These are phyloP conservation scores for Fibroporia radiculosa DNA, from an alignment of 768 basidiomycete species.

Conservation along the genomic window DNA sequence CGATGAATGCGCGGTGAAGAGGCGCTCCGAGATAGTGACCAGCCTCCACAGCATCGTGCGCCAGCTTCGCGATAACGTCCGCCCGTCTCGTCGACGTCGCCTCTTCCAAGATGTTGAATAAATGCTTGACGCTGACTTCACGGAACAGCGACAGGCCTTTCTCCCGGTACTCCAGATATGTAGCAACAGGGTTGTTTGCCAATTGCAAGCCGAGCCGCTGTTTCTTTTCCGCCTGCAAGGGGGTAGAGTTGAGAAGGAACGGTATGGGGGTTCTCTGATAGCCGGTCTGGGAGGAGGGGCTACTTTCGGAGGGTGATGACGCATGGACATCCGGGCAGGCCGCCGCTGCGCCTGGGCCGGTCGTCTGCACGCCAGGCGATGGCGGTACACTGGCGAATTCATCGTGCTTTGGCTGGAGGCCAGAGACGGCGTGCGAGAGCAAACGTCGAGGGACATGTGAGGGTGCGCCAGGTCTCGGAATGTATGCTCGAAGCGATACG, in stretches of 20 bases:
- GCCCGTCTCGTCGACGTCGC: neutral
- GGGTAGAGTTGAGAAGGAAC: neutral
- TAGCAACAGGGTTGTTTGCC: neutral
- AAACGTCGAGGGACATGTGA: conserved; percentile 1
- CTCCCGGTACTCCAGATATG: conserved; percentile 2
- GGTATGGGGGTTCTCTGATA: neutral
- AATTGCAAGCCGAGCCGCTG: neutral
- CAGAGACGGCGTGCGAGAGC: neutral
- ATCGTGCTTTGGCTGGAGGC: neutral
- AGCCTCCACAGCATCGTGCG: conserved; percentile 7
- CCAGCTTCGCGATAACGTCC: conserved; percentile 5
- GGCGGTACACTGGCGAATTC: neutral
- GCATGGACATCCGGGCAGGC: neutral
- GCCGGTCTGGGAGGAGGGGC: neutral
- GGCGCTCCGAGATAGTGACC: neutral
- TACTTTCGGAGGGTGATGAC: neutral
- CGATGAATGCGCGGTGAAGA: neutral
- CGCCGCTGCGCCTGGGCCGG: neutral
- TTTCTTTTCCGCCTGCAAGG: neutral
- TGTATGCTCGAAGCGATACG: conserved; percentile 39
- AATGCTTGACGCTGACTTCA: neutral
- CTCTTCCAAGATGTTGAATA: neutral
- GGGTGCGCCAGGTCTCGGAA: neutral
- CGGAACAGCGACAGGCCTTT: neutral
- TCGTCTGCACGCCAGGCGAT: neutral